Base-by-base conservation (phyloP, 108 stramenopile genomes). In the Seminavis robusta region DNA sequence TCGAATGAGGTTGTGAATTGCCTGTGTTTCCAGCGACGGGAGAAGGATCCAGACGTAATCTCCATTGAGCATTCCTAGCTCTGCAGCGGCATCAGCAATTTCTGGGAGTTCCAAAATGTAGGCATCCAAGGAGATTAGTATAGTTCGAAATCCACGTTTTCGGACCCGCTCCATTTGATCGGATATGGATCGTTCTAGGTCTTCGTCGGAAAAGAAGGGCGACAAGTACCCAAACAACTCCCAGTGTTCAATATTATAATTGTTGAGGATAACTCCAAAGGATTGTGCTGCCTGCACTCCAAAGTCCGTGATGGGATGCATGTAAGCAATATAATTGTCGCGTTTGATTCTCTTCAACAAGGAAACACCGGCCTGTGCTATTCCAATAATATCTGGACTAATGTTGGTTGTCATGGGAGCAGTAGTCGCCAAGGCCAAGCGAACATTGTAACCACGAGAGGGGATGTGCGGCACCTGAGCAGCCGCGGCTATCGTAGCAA, bases 1-100 rank as follows among this genome's bases (percentile, higher is more conserved):
- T n/a, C n/a, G n/a, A n/a, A n/a, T n/a, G n/a, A n/a, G n/a, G n/a
- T n/a, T n/a, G n/a, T n/a, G n/a, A n/a, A n/a, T n/a, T n/a, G 8
- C 44, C 44, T 16, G 10, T 17, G 8, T 8, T 39, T 21, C 32
- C 20, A 38, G n/a, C 11, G 19, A 10, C 15, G 16, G 19, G 20
- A n/a, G 17, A 37, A 54, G 19, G 6, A 54, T 11, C 15, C 31
- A 54, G 31, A 54, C n/a, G 31, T 37, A 23, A 38, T 58, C 56
- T 6, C 56, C 45, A 7, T 26, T 19, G 47, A 23, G 52, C 45
- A 58, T 45, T 19, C 47, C 56, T 11, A 58, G 25, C 24, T 50
- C 19, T 10, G 52, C 45, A 4, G 47, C 56, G 6, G 56, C 56
- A 29, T 58, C 45, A 7, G 56, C 56, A 44, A 58, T 27, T 9